Evolutionary conservation across 176 grass and related monocot species (phyloP), one percentile per base, ranked within the genome.

Genomic region (Carex parvula): DNA sequence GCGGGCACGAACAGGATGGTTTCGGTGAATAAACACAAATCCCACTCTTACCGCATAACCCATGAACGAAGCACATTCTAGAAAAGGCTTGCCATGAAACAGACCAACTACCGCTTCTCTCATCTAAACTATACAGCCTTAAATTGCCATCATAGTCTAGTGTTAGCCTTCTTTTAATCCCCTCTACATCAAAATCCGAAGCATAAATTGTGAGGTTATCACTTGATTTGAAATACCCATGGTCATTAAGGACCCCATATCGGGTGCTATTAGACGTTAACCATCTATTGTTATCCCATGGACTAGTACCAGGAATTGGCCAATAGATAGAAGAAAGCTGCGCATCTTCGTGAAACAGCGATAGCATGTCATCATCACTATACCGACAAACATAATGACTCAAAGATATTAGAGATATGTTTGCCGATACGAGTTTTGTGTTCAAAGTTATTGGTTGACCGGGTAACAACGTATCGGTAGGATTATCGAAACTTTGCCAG

Each of bases 81-180:
- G 84, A 44, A 83, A 94, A 79, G 29, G 77, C 85, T 60, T 85
- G 61, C 92, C 92, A 86, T 83, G 91, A 87, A 54, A 86, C 16
- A 4, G 29, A 80, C 90, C 90, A 91, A 65, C 52, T 81, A 55
- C 64, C 14, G 0, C 18, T 80, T 7, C 20, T 24, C 10, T 48
- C 81, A 17, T 84, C 18, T 8, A 93, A 54, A 84, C 94, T 97
- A 64, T 97, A 93, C 16, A 88, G 37, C 66, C 93, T 57, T 64
- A 96, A 91, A 67, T 96, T 91, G 3, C 91, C 91, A 75, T 96
- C 93, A 4, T 83, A 56, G 56, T 93, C 89, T 13, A 96, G 87
- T 8, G 89, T 96, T n/a, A 96, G 86, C 13, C 93, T 70, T 72
- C 93, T 73, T 81, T 24, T 62, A 20, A 88, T 57, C 13, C 81